A percentile compares a stretch with the other conserved stretches of the same genome.
Conservation (phyloP, 2,329 filamentous ascomycete species). For the Apiospora phragmitis region DNA sequence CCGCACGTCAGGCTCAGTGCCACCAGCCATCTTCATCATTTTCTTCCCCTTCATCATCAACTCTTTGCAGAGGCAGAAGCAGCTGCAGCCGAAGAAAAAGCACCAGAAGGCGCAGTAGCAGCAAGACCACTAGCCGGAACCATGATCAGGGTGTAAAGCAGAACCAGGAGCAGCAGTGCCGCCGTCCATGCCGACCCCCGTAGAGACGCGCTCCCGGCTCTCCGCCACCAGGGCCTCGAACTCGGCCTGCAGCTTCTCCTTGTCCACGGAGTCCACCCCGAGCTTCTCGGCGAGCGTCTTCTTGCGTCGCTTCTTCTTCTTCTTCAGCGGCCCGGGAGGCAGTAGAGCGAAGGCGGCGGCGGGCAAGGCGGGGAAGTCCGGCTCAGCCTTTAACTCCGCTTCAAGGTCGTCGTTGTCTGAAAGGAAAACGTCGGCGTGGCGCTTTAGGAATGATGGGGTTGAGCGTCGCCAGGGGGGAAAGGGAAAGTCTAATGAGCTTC, state of each 20-base stretch:
- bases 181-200: background rate
- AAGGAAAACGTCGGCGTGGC: background rate
- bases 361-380: background rate
- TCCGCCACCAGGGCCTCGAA: background rate
- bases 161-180: too few species aligned
- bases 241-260: slow-evolving; percentile 84
- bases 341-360: background rate
- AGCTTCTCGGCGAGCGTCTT: slow-evolving; percentile 35
- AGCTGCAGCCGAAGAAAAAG: background rate
- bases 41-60: background rate
- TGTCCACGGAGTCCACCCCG: slow-evolving; percentile 73
- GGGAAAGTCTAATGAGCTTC: too few species aligned
- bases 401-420: background rate
- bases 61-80: background rate
- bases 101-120: background rate
- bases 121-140: background rate
- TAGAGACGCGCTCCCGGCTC: background rate
- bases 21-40: background rate
- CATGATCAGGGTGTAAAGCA: too few species aligned
- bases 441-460: background rate
- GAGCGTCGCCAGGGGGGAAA: background rate
- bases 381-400: background rate
- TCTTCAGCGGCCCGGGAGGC: background rate
- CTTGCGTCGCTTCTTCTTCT: background rate
- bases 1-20: background rate